These are phyloP conservation scores for Melastoma malabathricum DNA, from an alignment of 345 rosid species.

Conservation along the genomic window DNA sequence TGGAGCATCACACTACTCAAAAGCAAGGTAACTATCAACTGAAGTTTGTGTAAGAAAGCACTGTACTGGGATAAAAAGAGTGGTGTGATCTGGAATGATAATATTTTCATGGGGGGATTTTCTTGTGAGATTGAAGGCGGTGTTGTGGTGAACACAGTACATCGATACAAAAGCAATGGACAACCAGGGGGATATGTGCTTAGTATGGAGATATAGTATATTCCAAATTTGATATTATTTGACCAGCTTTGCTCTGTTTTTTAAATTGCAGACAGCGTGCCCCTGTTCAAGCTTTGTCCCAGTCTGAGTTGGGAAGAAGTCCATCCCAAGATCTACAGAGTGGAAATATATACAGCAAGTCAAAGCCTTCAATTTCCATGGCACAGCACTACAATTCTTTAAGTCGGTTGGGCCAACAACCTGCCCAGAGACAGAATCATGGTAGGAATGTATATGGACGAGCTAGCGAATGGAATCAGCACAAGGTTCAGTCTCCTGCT, in stretches of 20 bases:
- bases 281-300: conserved; percentile 42
- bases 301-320: conserved; percentile 55
- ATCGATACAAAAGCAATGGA: no score
- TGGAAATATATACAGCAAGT: conserved; percentile 43
- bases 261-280: conserved; percentile 43
- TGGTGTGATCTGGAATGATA: no score
- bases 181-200: background rate
- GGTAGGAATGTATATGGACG: conserved; percentile 42
- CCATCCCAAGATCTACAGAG: conserved; percentile 47
- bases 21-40: no score
- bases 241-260: conserved; percentile 5
- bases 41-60: no score
- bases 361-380: conserved; percentile 43
- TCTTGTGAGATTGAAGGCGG: no score
- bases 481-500: conserved; percentile 55
- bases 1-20: background rate
- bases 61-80: no score
- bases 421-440: conserved; percentile 36
- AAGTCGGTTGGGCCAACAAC: conserved; percentile 88
- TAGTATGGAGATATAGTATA: background rate
- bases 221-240: background rate
- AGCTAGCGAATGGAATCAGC: conserved; percentile 55
- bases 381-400: conserved; percentile 58
- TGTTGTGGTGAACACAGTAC: no score
- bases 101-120: no score